These are phyloP conservation scores for Sporothrix globosa DNA, from an alignment of 2,329 filamentous ascomycete genomes.

Conservation along the genomic window DNA sequence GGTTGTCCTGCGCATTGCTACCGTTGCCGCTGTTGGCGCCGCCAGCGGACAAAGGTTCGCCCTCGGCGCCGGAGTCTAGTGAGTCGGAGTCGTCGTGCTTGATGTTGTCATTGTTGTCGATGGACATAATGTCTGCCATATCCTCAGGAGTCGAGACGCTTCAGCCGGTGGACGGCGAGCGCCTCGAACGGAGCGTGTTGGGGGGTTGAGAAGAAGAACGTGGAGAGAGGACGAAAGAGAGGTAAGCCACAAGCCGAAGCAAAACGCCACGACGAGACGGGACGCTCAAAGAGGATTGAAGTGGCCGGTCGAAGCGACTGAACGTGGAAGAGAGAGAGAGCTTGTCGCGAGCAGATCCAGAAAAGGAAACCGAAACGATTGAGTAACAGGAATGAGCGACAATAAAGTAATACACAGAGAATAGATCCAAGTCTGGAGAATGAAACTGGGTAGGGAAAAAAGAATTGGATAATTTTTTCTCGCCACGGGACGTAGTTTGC, in stretches of 20 bases:
- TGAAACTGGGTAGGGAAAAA: slow-evolving; percentile 21
- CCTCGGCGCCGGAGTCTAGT: slow-evolving; percentile 62
- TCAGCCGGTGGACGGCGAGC: slow-evolving; percentile 50
- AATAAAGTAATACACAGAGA: slow-evolving; percentile 22
- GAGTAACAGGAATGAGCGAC: slow-evolving; percentile 30
- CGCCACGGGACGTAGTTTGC: slow-evolving; percentile 30
- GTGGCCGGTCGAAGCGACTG: neutral
- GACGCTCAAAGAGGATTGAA: neutral
- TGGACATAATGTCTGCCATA: slow-evolving; percentile 70
- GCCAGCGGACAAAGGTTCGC: slow-evolving; percentile 50
- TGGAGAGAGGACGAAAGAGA: slow-evolving; percentile 16
- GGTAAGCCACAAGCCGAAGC: neutral
- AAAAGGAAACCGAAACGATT: slow-evolving; percentile 25
- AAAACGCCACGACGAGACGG: slow-evolving; percentile 8
- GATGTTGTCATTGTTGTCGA: slow-evolving; percentile 61
- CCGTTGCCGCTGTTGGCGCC: slow-evolving; percentile 40
- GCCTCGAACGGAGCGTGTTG: slow-evolving; percentile 39
- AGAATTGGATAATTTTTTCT: slow-evolving; percentile 29
- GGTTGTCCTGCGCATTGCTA: slow-evolving; percentile 53
- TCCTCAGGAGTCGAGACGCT: slow-evolving; percentile 47
- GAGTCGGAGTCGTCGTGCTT: slow-evolving; percentile 67
- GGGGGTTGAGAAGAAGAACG: slow-evolving; percentile 23
- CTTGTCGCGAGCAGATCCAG: slow-evolving; percentile 8
- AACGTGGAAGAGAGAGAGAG: neutral
- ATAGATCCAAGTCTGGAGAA: slow-evolving; percentile 19